Base-by-base conservation (phyloP, 2,329 filamentous ascomycete genomes). In the Trichoderma asperellum region DNA sequence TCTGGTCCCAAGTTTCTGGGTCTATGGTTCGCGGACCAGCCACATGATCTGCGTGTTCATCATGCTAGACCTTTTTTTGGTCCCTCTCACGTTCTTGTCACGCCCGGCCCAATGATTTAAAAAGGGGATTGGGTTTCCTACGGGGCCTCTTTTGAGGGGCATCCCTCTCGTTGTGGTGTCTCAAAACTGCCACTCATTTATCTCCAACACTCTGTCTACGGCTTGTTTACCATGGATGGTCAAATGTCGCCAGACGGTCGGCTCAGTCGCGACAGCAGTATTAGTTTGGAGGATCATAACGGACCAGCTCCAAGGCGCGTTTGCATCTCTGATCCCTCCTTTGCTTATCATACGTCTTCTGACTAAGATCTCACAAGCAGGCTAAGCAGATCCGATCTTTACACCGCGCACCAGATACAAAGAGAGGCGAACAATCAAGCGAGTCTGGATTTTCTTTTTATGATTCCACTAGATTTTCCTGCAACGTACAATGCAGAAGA, bases 1-100 rank as follows among this genome's bases (percentile, higher is more conserved):
- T 67, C 11, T 29, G 55, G 55, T 52, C 49, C 63, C 63, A 18
- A 43, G 63, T 67, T 59, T 21, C 55, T 67, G 63, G 63, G 40
- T 24, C 27, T 29, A 6, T 7, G 53, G 53, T 56, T 67, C 63
- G 63, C 63, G 63, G 10, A 27, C 63, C 29, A 24, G 12, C 14
- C 5, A 18, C 27, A 29, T 43, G 61, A 29, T 16, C 8, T 56
- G 49, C 34, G 14, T 24, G 3, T 55, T 16, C 4, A 32, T 21
- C n/a, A 34, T 11, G 29, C 35, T n/a, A 65, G 12, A 65, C 34
- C 8, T 43, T 40, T 52, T 21, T 67, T n/a, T n/a, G 18, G 8
- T 43, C n/a, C 35, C 16, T 35, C n/a, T 24, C 55, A 12, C 55
- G 40, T 11, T 34, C 21, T 57, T 18, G 4, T 6, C 11, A 27